Conservation (phyloP, 805 yeast species). For the Kluyveromyces aestuarii region DNA sequence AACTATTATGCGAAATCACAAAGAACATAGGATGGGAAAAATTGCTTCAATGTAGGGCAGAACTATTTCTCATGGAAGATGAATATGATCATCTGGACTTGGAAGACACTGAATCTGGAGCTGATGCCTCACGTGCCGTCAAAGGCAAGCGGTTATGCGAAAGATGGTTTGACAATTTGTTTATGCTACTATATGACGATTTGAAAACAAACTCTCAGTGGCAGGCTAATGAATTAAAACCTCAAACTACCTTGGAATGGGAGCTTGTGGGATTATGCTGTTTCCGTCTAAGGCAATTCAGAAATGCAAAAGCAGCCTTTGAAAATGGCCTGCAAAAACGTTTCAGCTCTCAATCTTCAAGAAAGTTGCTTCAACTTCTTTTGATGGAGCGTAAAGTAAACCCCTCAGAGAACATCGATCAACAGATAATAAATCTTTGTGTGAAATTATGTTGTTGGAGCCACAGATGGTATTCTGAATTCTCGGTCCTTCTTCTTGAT, state of each 20-base stretch:
- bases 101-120: constrained; percentile 2
- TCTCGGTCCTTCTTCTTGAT: constrained; percentile 60
- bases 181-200: constrained; percentile 65
- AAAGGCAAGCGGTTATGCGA: constrained; percentile 52
- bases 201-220: constrained; percentile 79
- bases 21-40: constrained; percentile 69
- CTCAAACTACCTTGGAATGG: constrained; percentile 83
- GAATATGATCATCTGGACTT: constrained; percentile 34
- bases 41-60: constrained; percentile 47
- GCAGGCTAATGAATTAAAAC: constrained; percentile 86
- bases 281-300: constrained; percentile 70
- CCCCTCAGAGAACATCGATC: constrained; percentile 32
- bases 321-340: constrained; percentile 59
- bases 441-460: constrained; percentile 92
- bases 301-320: constrained; percentile 84
- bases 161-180: constrained; percentile 69
- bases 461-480: constrained; percentile 94
- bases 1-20: constrained; percentile 53
- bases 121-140: neutral
- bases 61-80: constrained; percentile 61
- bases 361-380: constrained; percentile 63
- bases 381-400: constrained; percentile 35
- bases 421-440: constrained; percentile 53
- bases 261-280: constrained; percentile 85
- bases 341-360: constrained; percentile 73